These are phyloP conservation scores for Fibroporia radiculosa DNA, from an alignment of 768 basidiomycete species.

Conservation along the genomic window DNA sequence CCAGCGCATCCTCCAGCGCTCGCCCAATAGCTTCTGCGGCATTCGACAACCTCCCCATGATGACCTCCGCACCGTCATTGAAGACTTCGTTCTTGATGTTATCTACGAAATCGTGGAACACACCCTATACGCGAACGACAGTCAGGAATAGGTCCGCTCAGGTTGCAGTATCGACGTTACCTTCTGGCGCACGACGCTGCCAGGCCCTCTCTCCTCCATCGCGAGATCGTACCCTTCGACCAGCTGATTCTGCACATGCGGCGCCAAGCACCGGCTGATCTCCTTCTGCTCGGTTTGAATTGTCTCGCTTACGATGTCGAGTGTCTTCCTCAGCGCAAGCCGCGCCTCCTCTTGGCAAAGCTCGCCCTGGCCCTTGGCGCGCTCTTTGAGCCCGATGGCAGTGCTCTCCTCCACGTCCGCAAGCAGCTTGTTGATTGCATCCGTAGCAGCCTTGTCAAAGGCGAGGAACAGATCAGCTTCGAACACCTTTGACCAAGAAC, in stretches of 20 bases:
- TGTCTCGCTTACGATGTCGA: constrained; percentile 41
- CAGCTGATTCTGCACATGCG: constrained; percentile 46
- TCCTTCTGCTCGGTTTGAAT: constrained; percentile 52
- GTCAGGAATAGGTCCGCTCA: neutral
- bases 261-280: constrained; percentile 47
- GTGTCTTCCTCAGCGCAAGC: constrained; percentile 38
- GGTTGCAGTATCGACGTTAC: constrained; percentile 20
- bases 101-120: constrained; percentile 40
- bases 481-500: constrained; percentile 52
- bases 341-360: constrained; percentile 44
- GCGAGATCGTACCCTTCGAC: constrained; percentile 45
- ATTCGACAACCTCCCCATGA: constrained; percentile 37
- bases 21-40: constrained; percentile 44
- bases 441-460: constrained; percentile 33
- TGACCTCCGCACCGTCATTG: constrained; percentile 40
- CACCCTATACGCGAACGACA: constrained; percentile 23
- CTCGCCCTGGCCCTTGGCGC: constrained; percentile 42
- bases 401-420: constrained; percentile 45
- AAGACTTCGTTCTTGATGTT: constrained; percentile 43
- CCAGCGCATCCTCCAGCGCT: constrained; percentile 38
- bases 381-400: constrained; percentile 44
- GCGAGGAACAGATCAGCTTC: constrained; percentile 47
- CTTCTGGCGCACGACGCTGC: constrained; percentile 56
- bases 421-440: constrained; percentile 36
- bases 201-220: constrained; percentile 45